Base-by-base conservation (phyloP, 164 flowering plant genomes). In the Berberis thunbergii region DNA sequence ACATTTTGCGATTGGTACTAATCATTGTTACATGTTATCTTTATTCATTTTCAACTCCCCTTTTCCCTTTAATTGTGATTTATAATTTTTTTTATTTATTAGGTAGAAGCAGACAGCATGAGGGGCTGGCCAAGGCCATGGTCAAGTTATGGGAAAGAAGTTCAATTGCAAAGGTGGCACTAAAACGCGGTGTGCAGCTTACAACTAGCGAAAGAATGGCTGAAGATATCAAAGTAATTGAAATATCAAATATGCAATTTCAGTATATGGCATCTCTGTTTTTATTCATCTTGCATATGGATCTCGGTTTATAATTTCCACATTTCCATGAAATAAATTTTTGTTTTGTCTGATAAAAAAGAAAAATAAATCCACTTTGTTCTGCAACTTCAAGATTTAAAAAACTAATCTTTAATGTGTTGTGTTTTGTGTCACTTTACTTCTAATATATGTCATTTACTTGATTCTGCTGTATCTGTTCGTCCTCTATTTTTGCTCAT, bases 151-250 rank as follows among this genome's bases (percentile, higher is more conserved):
- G 99, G 97, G 97, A 86, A 68, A 81, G 71, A 60, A 87, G 94
- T 78, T 83, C 81, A 2, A 78, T 91, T 70, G 97, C 87, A 41
- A 95, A 89, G 75, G 72, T 95, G 69, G 89, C 97, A 45, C 79
- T 95, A 54, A 95, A 91, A 75, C 96, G 99, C 48, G 96, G 96
- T 11, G 99, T 95, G 6, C 96, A 83, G 72, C 78, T 84, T 57
- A 89, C 96, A 43, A 81, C 88, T 12, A 86, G 91, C 70, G 96
- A 95, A 77, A 84, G 91, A 79, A 91, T 95, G 96, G 96, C 97
- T 46, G 96, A 87, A 75, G 95, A 91, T 54, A 72, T 95, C 67
- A 95, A 85, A 90, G 99, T 91, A 76, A 60, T 11, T 42, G 53
- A 43, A 42, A 52, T 42, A 41, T 13, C 2, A 44, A 41, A 39